Conservation (phyloP, 192 early-diverging fungal genomes). For the Linnemannia exigua region DNA sequence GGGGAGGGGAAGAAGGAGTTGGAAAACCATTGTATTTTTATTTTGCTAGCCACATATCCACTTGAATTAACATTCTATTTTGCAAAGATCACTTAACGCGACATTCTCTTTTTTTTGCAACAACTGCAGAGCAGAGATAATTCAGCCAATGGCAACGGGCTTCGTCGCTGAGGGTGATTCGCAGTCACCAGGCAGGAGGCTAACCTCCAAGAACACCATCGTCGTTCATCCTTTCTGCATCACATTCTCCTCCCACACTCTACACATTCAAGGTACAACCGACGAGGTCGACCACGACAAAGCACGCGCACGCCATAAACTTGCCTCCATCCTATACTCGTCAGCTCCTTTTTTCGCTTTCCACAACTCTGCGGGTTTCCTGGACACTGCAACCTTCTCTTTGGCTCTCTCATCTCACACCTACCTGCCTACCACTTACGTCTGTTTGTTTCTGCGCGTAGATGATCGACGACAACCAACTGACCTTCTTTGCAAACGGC, state of each 20-base stretch:
- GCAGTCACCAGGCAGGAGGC: not conserved
- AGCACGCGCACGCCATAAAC: not conserved
- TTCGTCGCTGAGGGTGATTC: not conserved
- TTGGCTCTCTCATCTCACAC: no score
- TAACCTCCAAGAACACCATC: not conserved
- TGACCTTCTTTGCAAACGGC: slow-evolving; percentile 43
- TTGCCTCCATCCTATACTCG: no score
- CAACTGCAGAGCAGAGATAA: not conserved
- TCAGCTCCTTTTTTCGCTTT: no score
- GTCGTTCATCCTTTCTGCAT: not conserved
- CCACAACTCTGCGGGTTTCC: not conserved
- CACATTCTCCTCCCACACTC: not conserved
- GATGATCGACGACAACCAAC: slow-evolving; percentile 52
- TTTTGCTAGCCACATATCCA: not conserved
- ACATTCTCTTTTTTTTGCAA: not conserved
- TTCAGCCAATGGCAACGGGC: not conserved
- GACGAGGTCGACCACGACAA: no score
- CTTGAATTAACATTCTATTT: not conserved
- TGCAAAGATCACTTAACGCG: not conserved
- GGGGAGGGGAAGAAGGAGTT: not conserved
- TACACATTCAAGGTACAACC: not conserved
- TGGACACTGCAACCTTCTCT: not conserved
- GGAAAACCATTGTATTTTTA: not conserved
- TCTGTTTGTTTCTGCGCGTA: not conserved
- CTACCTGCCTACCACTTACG: not conserved